Conservation (phyloP, 371 early-diverging fungal genomes). For the Actinomortierella wolfii region DNA sequence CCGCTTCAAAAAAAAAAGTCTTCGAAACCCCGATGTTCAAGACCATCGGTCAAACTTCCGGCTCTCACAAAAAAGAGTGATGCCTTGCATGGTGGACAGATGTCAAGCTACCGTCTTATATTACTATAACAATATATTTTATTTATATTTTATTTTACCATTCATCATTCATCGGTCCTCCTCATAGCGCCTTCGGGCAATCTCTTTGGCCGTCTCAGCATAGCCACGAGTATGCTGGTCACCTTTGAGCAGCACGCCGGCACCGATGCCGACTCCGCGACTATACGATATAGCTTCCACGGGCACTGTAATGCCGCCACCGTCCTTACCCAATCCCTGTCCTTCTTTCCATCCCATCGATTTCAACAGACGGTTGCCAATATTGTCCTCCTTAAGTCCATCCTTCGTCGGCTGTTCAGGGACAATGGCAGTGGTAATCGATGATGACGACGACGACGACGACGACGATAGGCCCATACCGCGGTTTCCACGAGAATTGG, state of each 20-base stretch:
- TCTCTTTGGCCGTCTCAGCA: constrained; percentile 38
- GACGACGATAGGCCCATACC: too few species aligned
- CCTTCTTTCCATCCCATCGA: constrained; percentile 80
- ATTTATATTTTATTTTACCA: too few species aligned
- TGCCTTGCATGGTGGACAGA: too few species aligned
- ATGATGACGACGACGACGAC: background rate
- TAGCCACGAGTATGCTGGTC: constrained; percentile 16
- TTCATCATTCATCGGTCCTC: too few species aligned
- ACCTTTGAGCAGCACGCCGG: constrained; percentile 27
- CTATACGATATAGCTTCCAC: constrained; percentile 43
- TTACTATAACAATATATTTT: too few species aligned
- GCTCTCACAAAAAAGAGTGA: too few species aligned
- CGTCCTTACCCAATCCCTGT: constrained; percentile 63
- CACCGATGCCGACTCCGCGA: constrained; percentile 41
- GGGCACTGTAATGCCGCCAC: constrained; percentile 45
- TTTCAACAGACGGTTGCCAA: constrained; percentile 62
- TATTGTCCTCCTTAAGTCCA: constrained; percentile 53
- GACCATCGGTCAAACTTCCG: too few species aligned
- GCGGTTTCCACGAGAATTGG: too few species aligned
- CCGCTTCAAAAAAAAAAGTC: too few species aligned
- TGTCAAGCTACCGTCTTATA: too few species aligned
- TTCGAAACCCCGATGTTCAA: too few species aligned
- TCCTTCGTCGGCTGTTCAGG: constrained; percentile 48
- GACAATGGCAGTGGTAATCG: constrained; percentile 6
- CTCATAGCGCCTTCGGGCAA: constrained; percentile 44